Evolutionary conservation across 176 grass and related monocot genomes (phyloP), one percentile per base, ranked within the genome.

Genomic region (Ampelocalamus luodianensis): DNA sequence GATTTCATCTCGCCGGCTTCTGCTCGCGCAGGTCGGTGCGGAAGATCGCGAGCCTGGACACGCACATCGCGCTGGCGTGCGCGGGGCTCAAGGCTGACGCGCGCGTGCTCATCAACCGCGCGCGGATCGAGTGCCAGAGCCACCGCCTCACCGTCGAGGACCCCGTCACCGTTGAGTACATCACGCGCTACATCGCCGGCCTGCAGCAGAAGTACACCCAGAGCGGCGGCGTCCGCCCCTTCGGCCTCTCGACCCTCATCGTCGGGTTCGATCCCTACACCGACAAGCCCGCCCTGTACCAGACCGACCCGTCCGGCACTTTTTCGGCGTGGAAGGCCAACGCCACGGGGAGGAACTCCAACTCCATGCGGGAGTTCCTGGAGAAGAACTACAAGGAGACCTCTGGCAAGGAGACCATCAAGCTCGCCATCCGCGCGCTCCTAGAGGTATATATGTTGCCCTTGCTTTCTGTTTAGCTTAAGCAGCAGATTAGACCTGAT

Each of bases 361-460:
- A 99, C 58, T 94, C 93, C 44, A 99, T 99, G 93, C 42, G 93
- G 4, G 96, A 99, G 79, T 99, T 99, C 69, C 77, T 99, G 17
- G 96, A 99, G 90, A 99, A 99, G 88, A 99, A 99, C 49, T 99
- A 92, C 83, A 99, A 94, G 92, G 96, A 99, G 74, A 98, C 93
- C 4, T 90, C 91, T 3, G 96, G 93, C 58, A 93, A 89, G 83
- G 96, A 98, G 83, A 98, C 96, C 44, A 83, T 95, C 84, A 98
- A 98, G 88, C 93, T 98, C 14, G 88, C 93, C 11, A 98, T 98
- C 61, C 88, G 88, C 8, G 88, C 96, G 2, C 88, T 99, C 4
- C 86, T 99, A 13, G 96, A 98, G 86, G 96, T 98, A 89, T 78
- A 20, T 50, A 7, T 76, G 10, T 20, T 46, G 6, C 38, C 10